A percentile compares a stretch with the other conserved stretches of the same genome.
These are phyloP conservation scores for Leonotis leonurus DNA, from an alignment of 257 asterid genomes.

Conservation along the genomic window DNA sequence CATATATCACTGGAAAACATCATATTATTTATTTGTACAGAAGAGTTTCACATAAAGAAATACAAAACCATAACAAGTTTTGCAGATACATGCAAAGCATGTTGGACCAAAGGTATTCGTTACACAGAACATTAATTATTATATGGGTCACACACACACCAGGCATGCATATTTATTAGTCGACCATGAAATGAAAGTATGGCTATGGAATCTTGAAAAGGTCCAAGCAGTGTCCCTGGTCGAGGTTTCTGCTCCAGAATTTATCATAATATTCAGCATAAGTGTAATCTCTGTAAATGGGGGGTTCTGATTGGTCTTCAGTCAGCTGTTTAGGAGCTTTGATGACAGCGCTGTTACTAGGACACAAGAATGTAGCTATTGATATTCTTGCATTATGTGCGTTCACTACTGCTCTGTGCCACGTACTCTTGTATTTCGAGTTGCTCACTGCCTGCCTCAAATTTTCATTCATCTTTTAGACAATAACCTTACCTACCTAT, in stretches of 20 bases:
- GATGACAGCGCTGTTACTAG: conserved; percentile 43
- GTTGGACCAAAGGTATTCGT: too few relatives aligned
- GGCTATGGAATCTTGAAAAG: conserved; percentile 39
- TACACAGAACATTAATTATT: too few relatives aligned
- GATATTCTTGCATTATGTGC: conserved; percentile 58
- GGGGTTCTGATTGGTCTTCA: conserved; percentile 31
- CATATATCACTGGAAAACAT: too few relatives aligned
- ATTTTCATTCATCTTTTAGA: too few relatives aligned
- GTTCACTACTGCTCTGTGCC: conserved; percentile 90
- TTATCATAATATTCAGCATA: conserved; percentile 69
- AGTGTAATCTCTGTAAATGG: conserved; percentile 52
- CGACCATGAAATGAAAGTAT: too few relatives aligned
- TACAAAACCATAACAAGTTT: too few relatives aligned
- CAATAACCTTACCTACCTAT: too few relatives aligned
- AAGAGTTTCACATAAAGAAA: too few relatives aligned
- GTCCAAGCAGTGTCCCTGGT: conserved; percentile 74
- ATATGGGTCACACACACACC: too few relatives aligned
- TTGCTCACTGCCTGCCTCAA: conserved; percentile 63
- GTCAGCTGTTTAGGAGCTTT: conserved; percentile 61
- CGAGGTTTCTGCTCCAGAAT: conserved; percentile 86
- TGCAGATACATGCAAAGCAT: too few relatives aligned
- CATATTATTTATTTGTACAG: too few relatives aligned
- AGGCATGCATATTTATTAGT: too few relatives aligned
- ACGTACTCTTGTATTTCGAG: conserved; percentile 64
- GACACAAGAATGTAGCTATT: conserved; percentile 79